Conservation (phyloP, 2,329 filamentous ascomycete genomes). For the Grosmannia huntii region DNA sequence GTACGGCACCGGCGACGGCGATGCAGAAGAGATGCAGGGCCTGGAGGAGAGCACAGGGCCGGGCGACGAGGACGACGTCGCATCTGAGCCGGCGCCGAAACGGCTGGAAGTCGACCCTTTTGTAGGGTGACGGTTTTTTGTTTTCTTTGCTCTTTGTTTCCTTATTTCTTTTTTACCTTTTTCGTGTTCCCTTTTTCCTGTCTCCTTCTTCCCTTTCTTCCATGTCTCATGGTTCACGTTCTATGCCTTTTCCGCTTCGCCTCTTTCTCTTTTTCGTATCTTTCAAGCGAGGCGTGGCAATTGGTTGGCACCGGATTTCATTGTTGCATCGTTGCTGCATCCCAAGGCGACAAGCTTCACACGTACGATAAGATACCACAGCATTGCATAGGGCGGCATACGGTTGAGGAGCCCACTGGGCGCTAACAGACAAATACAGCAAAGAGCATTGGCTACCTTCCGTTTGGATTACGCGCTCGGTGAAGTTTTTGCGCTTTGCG, state of each 20-base stretch:
- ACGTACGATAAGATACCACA: background rate
- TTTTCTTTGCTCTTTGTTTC: background rate
- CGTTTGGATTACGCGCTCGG: no score
- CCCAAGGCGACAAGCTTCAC: background rate
- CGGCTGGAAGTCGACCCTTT: conserved; percentile 39
- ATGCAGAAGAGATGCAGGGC: background rate
- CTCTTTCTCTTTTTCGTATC: background rate
- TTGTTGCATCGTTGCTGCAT: background rate
- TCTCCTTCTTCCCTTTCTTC: background rate
- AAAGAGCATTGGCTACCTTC: no score
- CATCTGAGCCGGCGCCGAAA: conserved; percentile 35
- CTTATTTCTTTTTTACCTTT: background rate
- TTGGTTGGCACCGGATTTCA: background rate
- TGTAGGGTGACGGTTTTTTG: background rate
- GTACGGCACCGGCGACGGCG: conserved; percentile 26
- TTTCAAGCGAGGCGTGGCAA: background rate
- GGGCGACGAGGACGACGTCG: conserved; percentile 2
- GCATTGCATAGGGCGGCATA: background rate
- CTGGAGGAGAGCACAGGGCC: background rate
- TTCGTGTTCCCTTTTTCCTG: background rate
- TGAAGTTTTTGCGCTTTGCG: no score
- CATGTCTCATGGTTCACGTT: background rate
- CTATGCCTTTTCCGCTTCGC: background rate
- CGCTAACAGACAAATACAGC: no score
- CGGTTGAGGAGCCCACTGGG: background rate